Base-by-base conservation (phyloP, 2,329 filamentous ascomycete genomes). In the Leptographium procerum region DNA sequence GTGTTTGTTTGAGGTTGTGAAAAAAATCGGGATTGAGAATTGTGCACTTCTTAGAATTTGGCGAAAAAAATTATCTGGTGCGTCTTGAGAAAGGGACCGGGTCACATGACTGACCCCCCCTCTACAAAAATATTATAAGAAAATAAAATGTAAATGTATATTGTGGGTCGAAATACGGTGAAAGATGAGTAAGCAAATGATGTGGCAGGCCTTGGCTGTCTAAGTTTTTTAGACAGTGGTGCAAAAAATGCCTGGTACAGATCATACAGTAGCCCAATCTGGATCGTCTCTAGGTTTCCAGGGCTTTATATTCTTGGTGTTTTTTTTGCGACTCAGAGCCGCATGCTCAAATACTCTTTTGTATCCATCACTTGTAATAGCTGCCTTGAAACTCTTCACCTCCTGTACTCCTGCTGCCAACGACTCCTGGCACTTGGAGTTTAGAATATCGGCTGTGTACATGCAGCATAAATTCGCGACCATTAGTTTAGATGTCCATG, bases 251-350 rank as follows among this genome's bases (percentile, higher is more conserved):
- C 28, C 2, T 31, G 13, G 40, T 40, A 47, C 22, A 31, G 19
- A 33, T 55, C 19, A 55, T 19, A 40, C 22, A 4, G 50, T 69
- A 60, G 79, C 75, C 82, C 83, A 86, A 61, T 82, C 74, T 2
- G 83, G 81, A 58, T 85, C 75, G 40, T 86, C 80, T 57, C 73
- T 76, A 24, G 81, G 75, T 53, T 73, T 75, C 83, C 83, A 86
- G 2, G 78, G 76, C 63, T 76, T 79, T 62, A 86, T 84, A 4
- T 77, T 79, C 55, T 75, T 73, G 0, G 80, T 78, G 50, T 83
- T 78, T 45, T 78, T 75, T 57, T 76, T 71, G 22, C 76, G 76
- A 64, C 82, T 84, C 64, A 77, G 75, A 47, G 69, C 73, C 1
- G 77, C 80, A 59, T 79, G 75, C 13, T 78, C 73, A 57, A 86